Base-by-base conservation (phyloP, 441 rosid genomes). In the Populus hybrid region DNA sequence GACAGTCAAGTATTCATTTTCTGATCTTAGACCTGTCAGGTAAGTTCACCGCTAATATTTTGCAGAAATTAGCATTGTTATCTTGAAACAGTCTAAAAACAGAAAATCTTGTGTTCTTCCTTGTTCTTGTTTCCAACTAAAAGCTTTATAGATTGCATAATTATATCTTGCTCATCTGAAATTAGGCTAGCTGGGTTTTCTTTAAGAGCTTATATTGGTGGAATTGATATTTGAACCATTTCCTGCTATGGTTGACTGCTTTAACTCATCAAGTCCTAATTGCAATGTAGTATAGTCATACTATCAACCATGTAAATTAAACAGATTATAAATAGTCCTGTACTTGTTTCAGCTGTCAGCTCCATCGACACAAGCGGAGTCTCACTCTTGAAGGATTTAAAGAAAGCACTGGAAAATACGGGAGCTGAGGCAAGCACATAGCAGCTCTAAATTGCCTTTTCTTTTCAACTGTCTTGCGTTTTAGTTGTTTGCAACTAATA, bases 11-110 rank as follows among this genome's bases (percentile, higher is more conserved):
- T 69, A 88, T 92, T 23, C 80, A 70, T 53, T 93, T 83, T 74
- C 82, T 95, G 76, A 81, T 95, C 75, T 74, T 95, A 23, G 97
- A 93, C 81, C 78, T 95, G 88, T 91, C 99, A 71, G 89, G 99
- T 93, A 81, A 78, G 87, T 65, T 45, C 6, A 20, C 38, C 23
- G 56, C n/a, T 4, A 10, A 3, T 9, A 59, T 59, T 59, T 59
- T 59, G 26, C 26, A 59, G 65, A 61, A 21, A 61, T 61, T 61
- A 61, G 12, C 65, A 1, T 1, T 45, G 20, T 45, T 9, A n/a
- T 69, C 21, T 3, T 3, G 16, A 38, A n/a, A 20, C 21, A 12
- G 20, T 16, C 36, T 29, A 4, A 68, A 6, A 29, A 33, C 18
- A n/a, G 56, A 21, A 4, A 21, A 61, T 61, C 28, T 9, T 61